Base-by-base conservation (phyloP, 1,284 basidiomycete genomes). In the Exobasidium cylindrosporum region DNA sequence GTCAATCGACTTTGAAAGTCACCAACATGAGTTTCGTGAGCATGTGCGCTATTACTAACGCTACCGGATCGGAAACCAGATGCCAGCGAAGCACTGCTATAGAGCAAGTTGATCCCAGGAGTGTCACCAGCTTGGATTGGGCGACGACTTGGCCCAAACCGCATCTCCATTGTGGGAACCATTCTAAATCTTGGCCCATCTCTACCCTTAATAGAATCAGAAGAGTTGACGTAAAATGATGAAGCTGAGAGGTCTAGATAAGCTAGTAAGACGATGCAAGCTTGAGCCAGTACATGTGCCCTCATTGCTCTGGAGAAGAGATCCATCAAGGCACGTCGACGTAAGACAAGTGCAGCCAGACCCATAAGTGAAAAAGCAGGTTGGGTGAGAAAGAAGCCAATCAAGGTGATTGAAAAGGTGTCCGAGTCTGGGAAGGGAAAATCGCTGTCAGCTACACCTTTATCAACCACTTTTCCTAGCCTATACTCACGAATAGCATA, bases 351-450 rank as follows among this genome's bases (percentile, higher is more conserved):
- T 24, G 66, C 62, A 6, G 52, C 46, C 21, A 72, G 50, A 24
- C 67, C 70, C 17, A 63, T 50, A 23, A 67, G 46, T 3, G 67
- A 57, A 54, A 73, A 71, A 1, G 53, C 29, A 21, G 69, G 65
- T 58, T 73, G 70, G 11, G 64, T 57, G 11, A 72, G 57, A 62
- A 73, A 67, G 60, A 73, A 73, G 14, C 63, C 31, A 7, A 71
- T 61, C 56, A 73, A 60, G 7, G 65, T 60, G n/a, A 67, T 23
- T 32, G 69, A 69, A 23, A 67, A 66, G 21, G 63, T 63, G 35
- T 70, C 69, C 3, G 69, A 65, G 43, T 73, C 61, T 50, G 61
- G 4, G 35, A 13, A 6, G 46, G 35, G 57, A n/a, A 6, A 40
- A 21, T 45, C 17, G 47, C 31, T 4, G 54, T 57, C 44, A 49